Evolutionary conservation across 169 alveolate genomes (phyloP), one percentile per base, ranked within the genome.

Genomic region (Plasmodium malariae): DNA sequence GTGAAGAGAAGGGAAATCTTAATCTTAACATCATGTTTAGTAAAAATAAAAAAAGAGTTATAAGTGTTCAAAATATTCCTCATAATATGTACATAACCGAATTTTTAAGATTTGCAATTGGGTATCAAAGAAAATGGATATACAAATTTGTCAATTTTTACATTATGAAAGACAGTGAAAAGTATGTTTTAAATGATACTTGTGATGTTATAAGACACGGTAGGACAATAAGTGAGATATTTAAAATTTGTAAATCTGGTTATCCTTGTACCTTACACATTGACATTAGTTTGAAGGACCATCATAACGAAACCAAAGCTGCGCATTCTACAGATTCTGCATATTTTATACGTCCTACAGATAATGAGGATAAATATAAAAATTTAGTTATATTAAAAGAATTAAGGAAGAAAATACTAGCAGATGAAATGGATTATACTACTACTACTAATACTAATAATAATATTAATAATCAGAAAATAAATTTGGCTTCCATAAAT

Each of bases 111-210:
- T 86, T 32, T 57, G 60, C 60, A 26, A 40, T 86, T 57, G 92
- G 92, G 9, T 86, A 86, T 51, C 92, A 86, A 59, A 72, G 92
- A 86, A 55, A 62, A 19, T 86, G 92, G 92, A 86, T 86, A 32
- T 86, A 86, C 70, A 71, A 70, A 59, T 86, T 37, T 51, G 51
- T 86, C 0, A 36, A 57, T 19, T 86, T 86, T 24, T 86, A 86
- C 51, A 57, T 68, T 21, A 65, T 69, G 12, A 86, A 71, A 62
- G 87, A 62, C n/a, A 57, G 49, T 32, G 87, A 86, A 57, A 86
- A 40, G n/a, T 57, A 55, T 40, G 24, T 70, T 17, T 45, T 86
- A 55, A 68, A 86, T 70, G 76, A 71, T 19, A 26, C 28, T n/a
- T 21, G 21, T 7, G 87, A 63, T 37, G 17, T 40, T 26, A 65